Percentiles rank a stretch among this genome's conserved stretches.
phyloP scores from a whole-genome alignment of 768 basidiomycete genomes.

The Pulveroboletus sp. region DNA sequence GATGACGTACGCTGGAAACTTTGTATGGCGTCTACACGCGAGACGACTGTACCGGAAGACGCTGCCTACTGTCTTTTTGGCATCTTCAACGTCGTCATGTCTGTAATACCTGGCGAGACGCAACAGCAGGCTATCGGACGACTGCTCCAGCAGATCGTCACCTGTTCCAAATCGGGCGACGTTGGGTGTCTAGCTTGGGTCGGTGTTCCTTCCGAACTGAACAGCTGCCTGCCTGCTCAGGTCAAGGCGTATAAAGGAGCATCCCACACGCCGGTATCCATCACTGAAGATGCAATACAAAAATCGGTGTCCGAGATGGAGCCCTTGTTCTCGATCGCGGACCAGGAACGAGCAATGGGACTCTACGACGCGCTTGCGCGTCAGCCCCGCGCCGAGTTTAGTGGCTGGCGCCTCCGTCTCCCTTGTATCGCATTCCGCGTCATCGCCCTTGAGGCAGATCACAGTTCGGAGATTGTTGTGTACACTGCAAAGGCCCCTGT shows the following conservation, averaged over 20 bases:
- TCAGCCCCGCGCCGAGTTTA: neutral
- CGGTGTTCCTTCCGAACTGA: too few relatives aligned
- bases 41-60: neutral
- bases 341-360: neutral
- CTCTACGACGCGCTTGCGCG: neutral
- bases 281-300: neutral
- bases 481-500: neutral
- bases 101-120: constrained; percentile 1
- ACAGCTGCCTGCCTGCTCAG: neutral
- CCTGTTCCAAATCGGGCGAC: neutral
- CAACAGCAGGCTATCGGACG: constrained; percentile 3
- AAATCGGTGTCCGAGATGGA: neutral
- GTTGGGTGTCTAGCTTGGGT: too few relatives aligned
- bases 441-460: neutral
- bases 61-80: constrained; percentile 7
- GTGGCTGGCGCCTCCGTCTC: neutral
- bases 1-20: constrained; percentile 6
- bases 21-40: constrained; percentile 5
- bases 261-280: neutral
- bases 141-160: neutral
- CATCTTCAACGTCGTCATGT: neutral
- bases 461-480: neutral
- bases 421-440: neutral
- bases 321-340: neutral
- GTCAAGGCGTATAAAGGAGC: neutral